Percentiles rank a stretch among this genome's conserved stretches.
Evolutionary conservation across 768 basidiomycete genomes (phyloP).

Genomic region (Hericium alpestre): DNA sequence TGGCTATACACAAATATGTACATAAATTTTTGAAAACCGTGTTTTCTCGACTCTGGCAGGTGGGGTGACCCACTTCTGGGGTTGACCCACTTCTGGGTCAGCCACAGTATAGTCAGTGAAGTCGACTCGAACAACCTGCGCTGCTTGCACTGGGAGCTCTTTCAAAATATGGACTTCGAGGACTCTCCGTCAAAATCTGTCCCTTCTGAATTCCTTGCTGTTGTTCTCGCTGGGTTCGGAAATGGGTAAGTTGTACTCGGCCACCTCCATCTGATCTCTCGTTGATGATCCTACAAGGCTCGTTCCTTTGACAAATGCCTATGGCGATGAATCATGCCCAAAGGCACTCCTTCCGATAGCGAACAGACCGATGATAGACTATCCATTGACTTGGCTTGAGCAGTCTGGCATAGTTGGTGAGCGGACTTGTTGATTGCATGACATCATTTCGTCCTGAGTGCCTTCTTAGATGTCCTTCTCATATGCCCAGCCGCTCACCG

Average conservation of each 20-base stretch:
- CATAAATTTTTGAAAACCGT: too few relatives aligned
- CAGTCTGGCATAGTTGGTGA: conserved; percentile 75
- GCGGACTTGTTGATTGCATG: conserved; percentile 3
- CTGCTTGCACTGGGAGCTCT: neutral
- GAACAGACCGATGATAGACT: conserved; percentile 81
- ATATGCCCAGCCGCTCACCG: conserved; percentile 77
- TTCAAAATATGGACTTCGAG: conserved; percentile 45
- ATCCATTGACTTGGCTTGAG: conserved; percentile 78
- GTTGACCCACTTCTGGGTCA: too few relatives aligned
- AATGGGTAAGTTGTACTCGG: conserved; percentile 49
- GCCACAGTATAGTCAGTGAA: too few relatives aligned
- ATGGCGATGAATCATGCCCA: conserved; percentile 74
- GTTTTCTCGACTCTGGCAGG: too few relatives aligned
- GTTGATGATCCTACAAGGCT: neutral
- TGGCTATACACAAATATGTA: too few relatives aligned
- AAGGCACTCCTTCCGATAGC: conserved; percentile 84
- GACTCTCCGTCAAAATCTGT: conserved; percentile 39
- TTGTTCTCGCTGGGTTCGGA: conserved; percentile 88
- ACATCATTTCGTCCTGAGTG: conserved; percentile 2
- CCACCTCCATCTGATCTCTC: neutral
- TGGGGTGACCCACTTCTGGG: too few relatives aligned
- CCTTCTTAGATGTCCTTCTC: conserved; percentile 62
- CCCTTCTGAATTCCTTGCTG: conserved; percentile 74
- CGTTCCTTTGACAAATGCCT: conserved; percentile 53
- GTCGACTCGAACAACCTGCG: neutral